These are phyloP conservation scores for Apiospora saccharicola DNA, from an alignment of 2,329 filamentous ascomycete species.

Conservation along the genomic window DNA sequence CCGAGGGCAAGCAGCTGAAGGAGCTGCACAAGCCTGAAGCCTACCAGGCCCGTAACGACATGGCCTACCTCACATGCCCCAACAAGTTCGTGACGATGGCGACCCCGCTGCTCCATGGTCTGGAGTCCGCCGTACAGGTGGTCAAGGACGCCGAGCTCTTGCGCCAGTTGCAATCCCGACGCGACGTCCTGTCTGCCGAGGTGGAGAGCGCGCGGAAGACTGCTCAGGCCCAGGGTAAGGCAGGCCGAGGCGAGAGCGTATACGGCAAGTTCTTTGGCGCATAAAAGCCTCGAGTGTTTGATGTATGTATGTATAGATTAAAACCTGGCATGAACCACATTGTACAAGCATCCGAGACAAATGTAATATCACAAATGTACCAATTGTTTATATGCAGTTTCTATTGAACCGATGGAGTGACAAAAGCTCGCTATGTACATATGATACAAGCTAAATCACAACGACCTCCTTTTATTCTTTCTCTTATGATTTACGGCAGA, in stretches of 20 bases:
- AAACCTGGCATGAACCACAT: neutral
- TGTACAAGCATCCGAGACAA: constrained; percentile 7
- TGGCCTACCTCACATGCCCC: constrained; percentile 44
- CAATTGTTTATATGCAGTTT: constrained; percentile 21
- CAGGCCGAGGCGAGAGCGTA: constrained; percentile 39
- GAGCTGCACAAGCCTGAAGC: constrained; percentile 46
- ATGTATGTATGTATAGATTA: constrained; percentile 13
- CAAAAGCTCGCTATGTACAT: constrained; percentile 17
- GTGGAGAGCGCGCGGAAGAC: constrained; percentile 36
- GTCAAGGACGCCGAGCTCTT: constrained; percentile 46
- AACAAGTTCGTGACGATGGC: constrained; percentile 47
- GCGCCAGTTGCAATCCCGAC: constrained; percentile 48
- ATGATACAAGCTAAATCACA: neutral
- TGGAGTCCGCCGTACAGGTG: constrained; percentile 53
- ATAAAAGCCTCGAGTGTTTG: neutral
- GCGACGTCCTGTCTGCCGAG: constrained; percentile 47
- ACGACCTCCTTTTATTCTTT: neutral
- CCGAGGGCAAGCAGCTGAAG: constrained; percentile 45
- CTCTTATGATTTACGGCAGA: constrained; percentile 64
- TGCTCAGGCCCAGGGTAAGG: constrained; percentile 33
- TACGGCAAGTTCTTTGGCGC: constrained; percentile 43
- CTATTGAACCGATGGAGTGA: neutral
- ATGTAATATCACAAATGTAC: constrained; percentile 20
- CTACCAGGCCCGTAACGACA: constrained; percentile 36
- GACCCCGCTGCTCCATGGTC: constrained; percentile 51